Percentiles rank a stretch among this genome's conserved stretches.
These are phyloP conservation scores for Trichosporon inkin DNA, from an alignment of 1,284 basidiomycete species.

Conservation along the genomic window DNA sequence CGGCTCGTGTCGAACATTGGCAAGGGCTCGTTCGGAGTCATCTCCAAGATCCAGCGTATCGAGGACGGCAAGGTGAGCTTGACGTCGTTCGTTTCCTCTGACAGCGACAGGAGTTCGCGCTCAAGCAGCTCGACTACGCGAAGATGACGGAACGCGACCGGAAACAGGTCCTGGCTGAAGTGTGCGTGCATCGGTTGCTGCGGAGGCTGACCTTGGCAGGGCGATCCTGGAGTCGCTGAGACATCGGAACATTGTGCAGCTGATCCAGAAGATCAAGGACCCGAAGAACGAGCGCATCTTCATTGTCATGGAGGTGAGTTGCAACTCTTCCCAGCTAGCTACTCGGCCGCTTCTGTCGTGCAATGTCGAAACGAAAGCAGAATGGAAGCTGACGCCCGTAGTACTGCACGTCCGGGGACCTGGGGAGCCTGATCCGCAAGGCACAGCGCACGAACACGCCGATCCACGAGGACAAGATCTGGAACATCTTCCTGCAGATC, in stretches of 20 bases:
- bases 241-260: conserved; percentile 83
- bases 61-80: conserved; percentile 70
- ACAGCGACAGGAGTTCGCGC: conserved; percentile 66
- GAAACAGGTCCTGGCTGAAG: conserved; percentile 95
- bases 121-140: conserved; percentile 94
- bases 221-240: conserved; percentile 93
- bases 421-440: conserved; percentile 73
- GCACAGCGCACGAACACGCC: conserved; percentile 54
- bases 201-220: conserved; percentile 52
- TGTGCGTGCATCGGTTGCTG: conserved; percentile 59
- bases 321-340: too few relatives aligned
- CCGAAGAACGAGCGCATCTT: conserved; percentile 84
- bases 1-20: conserved; percentile 88
- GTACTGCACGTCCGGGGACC: conserved; percentile 90
- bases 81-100: not conserved
- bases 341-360: not conserved
- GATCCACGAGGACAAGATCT: conserved; percentile 85
- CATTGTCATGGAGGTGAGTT: conserved; percentile 80
- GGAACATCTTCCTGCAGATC: conserved; percentile 93
- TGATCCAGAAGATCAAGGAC: conserved; percentile 65
- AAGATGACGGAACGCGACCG: conserved; percentile 87
- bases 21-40: conserved; percentile 95
- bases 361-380: not conserved
- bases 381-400: conserved; percentile 20
- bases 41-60: conserved; percentile 83